phyloP scores from a whole-genome alignment of 257 asterid genomes.

The Solanum paucissectum region DNA sequence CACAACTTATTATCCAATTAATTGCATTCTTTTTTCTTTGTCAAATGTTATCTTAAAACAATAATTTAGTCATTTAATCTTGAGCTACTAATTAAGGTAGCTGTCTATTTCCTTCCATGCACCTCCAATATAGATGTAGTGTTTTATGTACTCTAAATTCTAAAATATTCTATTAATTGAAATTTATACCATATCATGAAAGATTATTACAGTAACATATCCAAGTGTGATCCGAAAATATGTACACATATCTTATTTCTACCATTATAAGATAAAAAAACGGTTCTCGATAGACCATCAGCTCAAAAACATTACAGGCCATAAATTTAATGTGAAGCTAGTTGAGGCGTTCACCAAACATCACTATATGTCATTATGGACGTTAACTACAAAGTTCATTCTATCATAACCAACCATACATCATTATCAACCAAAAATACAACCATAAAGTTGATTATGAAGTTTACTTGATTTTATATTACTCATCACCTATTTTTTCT shows the following conservation, averaged over 20 bases:
- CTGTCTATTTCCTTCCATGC: not conserved
- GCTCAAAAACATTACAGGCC: not conserved
- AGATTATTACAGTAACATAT: no score
- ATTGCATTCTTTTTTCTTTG: not conserved
- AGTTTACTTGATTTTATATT: not conserved
- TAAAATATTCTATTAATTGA: not conserved
- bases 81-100: not conserved
- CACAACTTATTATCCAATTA: not conserved
- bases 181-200: not conserved
- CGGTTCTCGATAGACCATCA: fast-evolving
- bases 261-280: not conserved
- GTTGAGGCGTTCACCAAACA: not conserved
- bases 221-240: not conserved
- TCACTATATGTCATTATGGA: not conserved
- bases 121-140: not conserved
- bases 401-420: not conserved
- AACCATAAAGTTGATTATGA: not conserved
- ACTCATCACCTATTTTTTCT: not conserved
- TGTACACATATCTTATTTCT: not conserved
- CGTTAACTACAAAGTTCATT: not conserved
- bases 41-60: not conserved
- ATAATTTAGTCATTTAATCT: not conserved
- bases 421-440: not conserved
- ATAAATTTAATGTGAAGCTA: not conserved
- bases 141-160: not conserved